Evolutionary conservation across 2,329 filamentous ascomycete genomes (phyloP), one percentile per base, ranked within the genome.

Genomic region (Aspergillus japonicus): DNA sequence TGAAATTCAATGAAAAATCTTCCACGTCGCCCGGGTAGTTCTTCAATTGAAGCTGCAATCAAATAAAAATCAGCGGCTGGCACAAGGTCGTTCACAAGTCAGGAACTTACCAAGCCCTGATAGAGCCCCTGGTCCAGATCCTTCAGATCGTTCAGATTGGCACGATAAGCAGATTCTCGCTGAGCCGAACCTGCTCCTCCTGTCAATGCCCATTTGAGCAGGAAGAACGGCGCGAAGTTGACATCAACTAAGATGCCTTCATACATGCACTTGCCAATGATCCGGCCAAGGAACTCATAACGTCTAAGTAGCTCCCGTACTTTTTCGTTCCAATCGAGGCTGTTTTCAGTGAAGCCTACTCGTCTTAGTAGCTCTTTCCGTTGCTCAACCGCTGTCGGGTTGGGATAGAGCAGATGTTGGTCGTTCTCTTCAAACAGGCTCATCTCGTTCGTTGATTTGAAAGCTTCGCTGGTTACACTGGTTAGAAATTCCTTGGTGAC

Each of bases 401-500:
- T 96, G 0, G 95, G 95, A 69, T 95, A 97, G 7, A 97, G 82
- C 3, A 96, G 79, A 66, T 96, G 93, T 66, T 94, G 87, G 62
- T 90, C 88, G 71, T 96, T 99, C 55, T 92, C 88, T 5, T 87
- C 80, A 70, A 99, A 99, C 63, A 96, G 84, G 47, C 83, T 81
- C 16, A 84, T 78, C 2, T 80, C 78, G 21, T 80, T 78, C 2
- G 83, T 78, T 1, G 85, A 81, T 64, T 83, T 84, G 71, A 98
- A 96, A 0, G 92, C 92, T 73, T 97, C 90, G 21, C 84, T 88
- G 1, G 92, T 96, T 52, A 96, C 86, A 62, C 90, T 95, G 1
- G 89, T 96, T 12, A 99, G 81, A 63, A 99, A 99, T 70, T 99
- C 95, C 68, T 99, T 99, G 2, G 94, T 97, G 8, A 99, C 95